phyloP scores from a whole-genome alignment of 2,329 filamentous ascomycete species.

The Cercospora zeina region DNA sequence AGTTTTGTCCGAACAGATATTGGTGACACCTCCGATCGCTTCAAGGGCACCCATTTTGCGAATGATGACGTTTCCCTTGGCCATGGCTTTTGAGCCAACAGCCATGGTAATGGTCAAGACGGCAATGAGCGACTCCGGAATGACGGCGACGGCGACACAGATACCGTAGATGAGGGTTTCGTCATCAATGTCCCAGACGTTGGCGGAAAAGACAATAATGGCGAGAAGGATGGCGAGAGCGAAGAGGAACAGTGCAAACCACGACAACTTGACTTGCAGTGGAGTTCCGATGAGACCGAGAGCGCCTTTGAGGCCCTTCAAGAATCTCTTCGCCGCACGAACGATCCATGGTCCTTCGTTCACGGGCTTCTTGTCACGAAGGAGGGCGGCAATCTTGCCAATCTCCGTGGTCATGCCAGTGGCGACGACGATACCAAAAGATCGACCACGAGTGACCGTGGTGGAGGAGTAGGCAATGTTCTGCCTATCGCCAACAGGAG shows the following conservation, averaged over 20 bases:
- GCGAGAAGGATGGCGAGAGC: constrained; percentile 69
- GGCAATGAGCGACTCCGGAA: constrained; percentile 59
- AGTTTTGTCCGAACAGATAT: constrained; percentile 71
- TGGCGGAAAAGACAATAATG: constrained; percentile 67
- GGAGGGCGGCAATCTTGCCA: constrained; percentile 59
- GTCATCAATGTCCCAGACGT: constrained; percentile 46
- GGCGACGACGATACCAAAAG: constrained; percentile 57
- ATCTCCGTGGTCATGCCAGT: constrained; percentile 68
- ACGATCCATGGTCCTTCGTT: constrained; percentile 24
- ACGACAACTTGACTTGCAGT: constrained; percentile 78
- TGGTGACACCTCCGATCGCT: constrained; percentile 63
- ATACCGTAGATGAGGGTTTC: constrained; percentile 53
- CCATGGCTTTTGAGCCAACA: constrained; percentile 63
- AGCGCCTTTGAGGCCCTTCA: constrained; percentile 55
- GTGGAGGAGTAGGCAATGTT: constrained; percentile 67
- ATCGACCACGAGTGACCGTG: constrained; percentile 63
- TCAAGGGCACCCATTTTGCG: constrained; percentile 65
- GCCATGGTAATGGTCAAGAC: constrained; percentile 69
- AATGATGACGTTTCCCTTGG: constrained; percentile 63
- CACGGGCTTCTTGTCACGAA: constrained; percentile 38
- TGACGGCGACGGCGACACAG: constrained; percentile 51
- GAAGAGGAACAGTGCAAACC: constrained; percentile 79
- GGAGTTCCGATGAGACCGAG: constrained; percentile 66
- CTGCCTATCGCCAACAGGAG: constrained; percentile 61
- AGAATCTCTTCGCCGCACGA: constrained; percentile 41